Conservation (phyloP, 352 stramenopile genomes). For the Phytophthora brassicae region DNA sequence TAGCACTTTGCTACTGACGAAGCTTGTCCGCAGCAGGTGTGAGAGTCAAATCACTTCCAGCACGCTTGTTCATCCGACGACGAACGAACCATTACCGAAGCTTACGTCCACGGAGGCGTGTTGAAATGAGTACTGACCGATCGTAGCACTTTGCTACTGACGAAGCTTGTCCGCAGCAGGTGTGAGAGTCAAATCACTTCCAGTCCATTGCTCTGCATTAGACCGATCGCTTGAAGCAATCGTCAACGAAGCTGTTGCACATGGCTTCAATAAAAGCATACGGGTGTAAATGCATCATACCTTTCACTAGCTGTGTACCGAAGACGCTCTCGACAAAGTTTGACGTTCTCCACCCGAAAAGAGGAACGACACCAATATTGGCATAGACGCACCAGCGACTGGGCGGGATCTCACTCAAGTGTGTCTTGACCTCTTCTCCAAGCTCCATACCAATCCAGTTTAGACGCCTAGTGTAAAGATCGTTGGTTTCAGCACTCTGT, state of each 20-base stretch:
- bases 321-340: slow-evolving; percentile 13
- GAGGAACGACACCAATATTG: background rate
- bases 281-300: background rate
- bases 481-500: background rate
- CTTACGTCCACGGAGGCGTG: background rate
- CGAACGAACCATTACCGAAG: too few relatives aligned
- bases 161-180: background rate
- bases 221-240: background rate
- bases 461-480: background rate
- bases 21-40: background rate
- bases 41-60: background rate
- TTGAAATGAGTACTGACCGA: background rate
- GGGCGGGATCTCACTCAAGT: background rate
- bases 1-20: background rate
- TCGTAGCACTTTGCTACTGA: background rate
- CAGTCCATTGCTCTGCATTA: background rate
- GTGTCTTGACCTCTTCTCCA: background rate
- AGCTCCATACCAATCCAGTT: slow-evolving; percentile 1
- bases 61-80: too few relatives aligned
- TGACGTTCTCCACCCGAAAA: slow-evolving; percentile 6
- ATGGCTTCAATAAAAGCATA: background rate
- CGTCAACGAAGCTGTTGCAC: slow-evolving; percentile 1
- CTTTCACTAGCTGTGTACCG: background rate
- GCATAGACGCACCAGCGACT: slow-evolving; percentile 1
- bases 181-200: background rate